Evolutionary conservation across 1,139 yeast species (phyloP), one percentile per base, ranked within the genome.

Genomic region (Suhomyces coccinellae): DNA sequence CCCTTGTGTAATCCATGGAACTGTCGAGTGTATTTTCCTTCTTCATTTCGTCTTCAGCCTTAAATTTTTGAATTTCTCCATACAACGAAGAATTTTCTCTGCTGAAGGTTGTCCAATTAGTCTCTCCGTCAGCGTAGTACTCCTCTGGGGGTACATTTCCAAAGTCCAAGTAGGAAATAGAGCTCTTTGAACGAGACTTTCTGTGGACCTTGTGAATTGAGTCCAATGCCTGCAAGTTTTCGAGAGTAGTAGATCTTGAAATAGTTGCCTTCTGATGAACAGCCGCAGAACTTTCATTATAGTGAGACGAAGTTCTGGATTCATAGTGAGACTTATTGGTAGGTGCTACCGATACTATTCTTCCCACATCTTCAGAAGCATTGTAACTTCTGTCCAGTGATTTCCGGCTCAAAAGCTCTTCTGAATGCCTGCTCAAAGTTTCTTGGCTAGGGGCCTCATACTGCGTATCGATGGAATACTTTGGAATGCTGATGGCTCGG

Each of bases 61-160:
- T 56, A 37, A 62, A 49, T 29, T 61, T 60, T 22, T 47, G 51
- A 12, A 62, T 46, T 36, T 64, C 65, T 3, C 49, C 53, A 27
- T 57, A 56, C 28, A 64, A 56, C 5, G 61, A 52, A 8, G 62
- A 57, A 39, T 61, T 61, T 27, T 65, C 69, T 29, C 65, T 50
- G 11, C 62, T 52, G 12, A 66, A 51, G 4, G 58, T 36, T 6
- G 63, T 58, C 78, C 78, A 73, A 48, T 73, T 73, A 6, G 69
- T 59, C 43, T 64, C 68, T 1, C 68, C 68, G 40, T 69, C 75
- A 14, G 52, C 54, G 38, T 59, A 59, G 42, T 63, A 57, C 29
- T 59, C 63, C 28, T 57, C 50, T 1, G 49, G 35, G 4, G 63
- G 61, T n/a, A 59, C 45, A 32, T 49, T 48, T 11, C 53, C 43